Percentiles rank a stretch among this genome's conserved stretches.
These are phyloP conservation scores for Quercus tomentella DNA, from an alignment of 331 rosid genomes.

Conservation along the genomic window DNA sequence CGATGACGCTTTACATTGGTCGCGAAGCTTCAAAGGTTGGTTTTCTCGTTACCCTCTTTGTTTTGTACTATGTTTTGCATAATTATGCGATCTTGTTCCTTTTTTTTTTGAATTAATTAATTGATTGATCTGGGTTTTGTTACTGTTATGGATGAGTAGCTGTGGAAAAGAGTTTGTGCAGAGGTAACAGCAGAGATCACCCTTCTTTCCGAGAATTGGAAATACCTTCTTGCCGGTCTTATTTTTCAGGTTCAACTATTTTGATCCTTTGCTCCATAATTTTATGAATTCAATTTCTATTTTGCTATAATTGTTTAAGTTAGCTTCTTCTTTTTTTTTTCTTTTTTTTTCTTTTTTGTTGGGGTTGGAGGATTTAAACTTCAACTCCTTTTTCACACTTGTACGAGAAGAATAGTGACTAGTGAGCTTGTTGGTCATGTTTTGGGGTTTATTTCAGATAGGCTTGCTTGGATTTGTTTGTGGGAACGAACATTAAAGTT, in stretches of 20 bases:
- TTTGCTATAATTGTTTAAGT: background rate
- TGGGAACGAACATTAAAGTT: background rate
- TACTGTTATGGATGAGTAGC: slow-evolving; percentile 37
- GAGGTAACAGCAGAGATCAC: slow-evolving; percentile 76
- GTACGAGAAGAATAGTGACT: slow-evolving; percentile 19
- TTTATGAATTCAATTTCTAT: slow-evolving; percentile 5
- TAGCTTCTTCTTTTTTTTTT: too few relatives aligned
- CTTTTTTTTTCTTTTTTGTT: too few relatives aligned
- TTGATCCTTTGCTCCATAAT: background rate
- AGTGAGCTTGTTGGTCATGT: slow-evolving; percentile 10
- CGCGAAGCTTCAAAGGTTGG: slow-evolving; percentile 96
- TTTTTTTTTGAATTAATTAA: background rate
- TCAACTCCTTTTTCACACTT: too few relatives aligned
- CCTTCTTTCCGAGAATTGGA: slow-evolving; percentile 81
- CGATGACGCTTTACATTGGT: slow-evolving; percentile 90
- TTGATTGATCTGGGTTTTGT: slow-evolving; percentile 1
- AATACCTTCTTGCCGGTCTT: slow-evolving; percentile 80
- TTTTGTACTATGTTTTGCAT: background rate
- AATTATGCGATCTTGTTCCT: background rate
- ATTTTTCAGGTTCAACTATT: slow-evolving; percentile 63
- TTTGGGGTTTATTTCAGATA: slow-evolving; percentile 22
- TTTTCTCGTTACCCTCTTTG: background rate
- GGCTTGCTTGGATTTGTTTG: slow-evolving; percentile 12
- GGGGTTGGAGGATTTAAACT: too few relatives aligned
- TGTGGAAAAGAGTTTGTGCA: slow-evolving; percentile 90